Percentiles rank a stretch among this genome's conserved stretches.
These are phyloP conservation scores for Rhizophlyctis rosea DNA, from an alignment of 192 early-diverging fungal species.

Conservation along the genomic window DNA sequence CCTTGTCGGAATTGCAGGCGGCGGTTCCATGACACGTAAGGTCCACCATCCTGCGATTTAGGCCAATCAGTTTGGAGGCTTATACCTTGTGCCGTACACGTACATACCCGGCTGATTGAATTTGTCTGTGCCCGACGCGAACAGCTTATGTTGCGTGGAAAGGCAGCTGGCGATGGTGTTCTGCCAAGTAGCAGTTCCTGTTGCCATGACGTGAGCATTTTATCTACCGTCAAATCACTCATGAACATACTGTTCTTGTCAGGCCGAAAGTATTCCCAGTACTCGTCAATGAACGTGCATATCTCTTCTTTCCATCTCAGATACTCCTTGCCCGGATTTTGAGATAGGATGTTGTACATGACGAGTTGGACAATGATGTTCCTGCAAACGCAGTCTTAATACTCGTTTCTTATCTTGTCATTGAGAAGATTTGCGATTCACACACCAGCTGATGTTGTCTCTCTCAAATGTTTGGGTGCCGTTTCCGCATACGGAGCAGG, in stretches of 20 bases:
- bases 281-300: constrained; percentile 68
- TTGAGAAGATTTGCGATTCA: not conserved
- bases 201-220: not conserved
- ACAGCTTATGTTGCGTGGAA: constrained; percentile 73
- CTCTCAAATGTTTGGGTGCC: constrained; percentile 63
- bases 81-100: not conserved
- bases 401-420: not conserved
- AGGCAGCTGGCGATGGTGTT: constrained; percentile 82
- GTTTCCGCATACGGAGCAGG: constrained; percentile 69
- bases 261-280: constrained; percentile 72
- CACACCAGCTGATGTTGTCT: constrained; percentile 66
- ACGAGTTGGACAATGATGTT: constrained; percentile 66
- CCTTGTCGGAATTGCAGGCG: constrained; percentile 22
- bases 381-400: not conserved
- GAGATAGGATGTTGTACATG: constrained; percentile 67
- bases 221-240: not conserved
- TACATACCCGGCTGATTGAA: constrained; percentile 63
- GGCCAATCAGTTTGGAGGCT: not conserved
- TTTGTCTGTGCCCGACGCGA: constrained; percentile 71
- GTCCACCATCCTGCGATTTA: constrained; percentile 53
- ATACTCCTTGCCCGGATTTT: constrained; percentile 60
- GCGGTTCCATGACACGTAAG: constrained; percentile 46
- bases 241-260: constrained; percentile 60
- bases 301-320: constrained; percentile 81
- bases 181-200: constrained; percentile 75